Evolutionary conservation across 1,284 basidiomycete genomes (phyloP).

Genomic region (Tylopilus sp.): DNA sequence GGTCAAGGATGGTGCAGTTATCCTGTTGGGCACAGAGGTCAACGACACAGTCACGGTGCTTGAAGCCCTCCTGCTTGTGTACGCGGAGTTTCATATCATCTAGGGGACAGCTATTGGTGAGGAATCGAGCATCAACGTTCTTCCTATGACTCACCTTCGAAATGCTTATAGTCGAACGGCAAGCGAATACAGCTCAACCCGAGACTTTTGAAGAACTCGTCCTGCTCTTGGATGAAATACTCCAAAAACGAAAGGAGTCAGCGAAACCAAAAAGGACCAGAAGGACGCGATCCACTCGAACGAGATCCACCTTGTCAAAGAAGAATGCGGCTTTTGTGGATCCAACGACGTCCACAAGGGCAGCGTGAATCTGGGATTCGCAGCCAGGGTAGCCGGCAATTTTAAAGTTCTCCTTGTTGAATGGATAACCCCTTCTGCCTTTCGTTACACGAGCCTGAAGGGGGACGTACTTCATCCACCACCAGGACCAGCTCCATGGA

Average conservation of each 20-base stretch:
- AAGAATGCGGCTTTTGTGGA: constrained; percentile 70
- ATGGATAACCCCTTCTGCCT: constrained; percentile 3
- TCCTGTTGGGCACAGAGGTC: constrained; percentile 56
- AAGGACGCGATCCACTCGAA: background rate
- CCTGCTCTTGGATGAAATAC: constrained; percentile 73
- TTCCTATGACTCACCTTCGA: constrained; percentile 48
- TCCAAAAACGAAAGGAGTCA: constrained; percentile 46
- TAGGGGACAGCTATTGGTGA: constrained; percentile 21
- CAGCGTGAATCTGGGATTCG: constrained; percentile 66
- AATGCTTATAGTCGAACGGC: constrained; percentile 66
- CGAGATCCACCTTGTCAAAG: constrained; percentile 64
- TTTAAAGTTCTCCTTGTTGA: constrained; percentile 65
- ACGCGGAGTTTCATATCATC: constrained; percentile 67
- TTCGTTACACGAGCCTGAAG: constrained; percentile 12
- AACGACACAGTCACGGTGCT: constrained; percentile 61
- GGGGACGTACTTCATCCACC: constrained; percentile 63
- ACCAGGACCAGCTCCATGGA: constrained; percentile 67
- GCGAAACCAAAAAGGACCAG: background rate
- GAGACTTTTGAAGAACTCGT: constrained; percentile 64
- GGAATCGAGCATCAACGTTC: background rate
- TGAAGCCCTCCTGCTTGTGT: constrained; percentile 59
- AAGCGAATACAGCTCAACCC: constrained; percentile 73
- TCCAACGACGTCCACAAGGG: constrained; percentile 64
- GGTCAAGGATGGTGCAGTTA: constrained; percentile 61
- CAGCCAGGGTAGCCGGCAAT: constrained; percentile 60